Evolutionary conservation across 805 yeast genomes (phyloP).

Genomic region (Starmerella vitae): DNA sequence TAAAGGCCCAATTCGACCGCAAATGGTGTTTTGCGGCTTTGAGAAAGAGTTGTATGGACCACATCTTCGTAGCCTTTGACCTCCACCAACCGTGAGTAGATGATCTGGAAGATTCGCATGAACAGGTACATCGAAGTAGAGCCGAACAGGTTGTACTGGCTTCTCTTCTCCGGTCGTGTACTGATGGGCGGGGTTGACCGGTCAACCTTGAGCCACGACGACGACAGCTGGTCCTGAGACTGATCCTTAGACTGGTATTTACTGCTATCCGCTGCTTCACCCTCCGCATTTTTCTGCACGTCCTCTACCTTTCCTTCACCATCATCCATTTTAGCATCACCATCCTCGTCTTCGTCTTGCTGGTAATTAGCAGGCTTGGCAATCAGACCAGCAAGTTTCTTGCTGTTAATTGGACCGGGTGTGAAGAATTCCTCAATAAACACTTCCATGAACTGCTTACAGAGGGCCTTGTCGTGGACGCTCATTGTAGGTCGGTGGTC

Average conservation of each 20-base stretch:
- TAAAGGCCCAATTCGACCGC: conserved; percentile 76
- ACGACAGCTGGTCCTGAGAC: conserved; percentile 9
- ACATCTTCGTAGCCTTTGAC: conserved; percentile 55
- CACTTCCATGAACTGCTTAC: conserved; percentile 54
- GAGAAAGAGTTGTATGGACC: conserved; percentile 60
- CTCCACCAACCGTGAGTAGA: conserved; percentile 68
- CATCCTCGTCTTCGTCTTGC: conserved; percentile 2
- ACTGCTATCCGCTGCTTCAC: background rate
- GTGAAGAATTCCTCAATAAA: conserved; percentile 62
- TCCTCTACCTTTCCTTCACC: conserved; percentile 2
- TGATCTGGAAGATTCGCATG: conserved; percentile 67
- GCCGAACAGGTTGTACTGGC: conserved; percentile 63
- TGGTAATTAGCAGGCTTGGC: background rate
- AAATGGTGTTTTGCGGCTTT: conserved; percentile 37
- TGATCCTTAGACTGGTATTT: conserved; percentile 10
- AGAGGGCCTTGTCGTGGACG: conserved; percentile 61
- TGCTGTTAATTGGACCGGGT: conserved; percentile 17
- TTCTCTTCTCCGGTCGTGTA: conserved; percentile 23
- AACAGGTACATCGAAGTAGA: conserved; percentile 82
- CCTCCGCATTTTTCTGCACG: conserved; percentile 5
- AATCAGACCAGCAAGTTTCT: conserved; percentile 1
- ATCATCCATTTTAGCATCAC: conserved; percentile 8
- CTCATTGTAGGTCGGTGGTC: conserved; percentile 62
- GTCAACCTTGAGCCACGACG: conserved; percentile 22
- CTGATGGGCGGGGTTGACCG: conserved; percentile 18